Evolutionary conservation across 2,329 filamentous ascomycete species (phyloP), one percentile per base, ranked within the genome.

Genomic region (Cadophora sp.): DNA sequence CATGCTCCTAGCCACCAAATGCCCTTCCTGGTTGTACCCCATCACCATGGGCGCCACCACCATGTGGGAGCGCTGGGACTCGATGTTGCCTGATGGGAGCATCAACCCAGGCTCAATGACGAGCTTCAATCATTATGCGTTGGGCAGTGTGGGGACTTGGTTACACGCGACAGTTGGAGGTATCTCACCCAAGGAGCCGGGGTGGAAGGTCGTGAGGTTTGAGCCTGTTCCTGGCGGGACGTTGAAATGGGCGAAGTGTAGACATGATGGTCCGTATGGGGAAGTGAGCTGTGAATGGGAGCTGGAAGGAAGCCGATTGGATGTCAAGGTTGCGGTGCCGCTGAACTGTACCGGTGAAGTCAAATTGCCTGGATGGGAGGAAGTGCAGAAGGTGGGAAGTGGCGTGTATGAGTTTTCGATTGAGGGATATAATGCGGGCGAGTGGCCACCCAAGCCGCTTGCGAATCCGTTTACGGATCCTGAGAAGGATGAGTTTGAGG

Each of bases 1-100:
- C 9, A 81, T 82, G 78, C 71, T 82, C 2, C 70, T 79, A 1
- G 76, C 80, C 60, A 77, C 76, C 4, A 66, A 73, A 14, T 79
- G 77, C 43, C 80, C 80, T 0, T 77, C 63, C 14, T 76, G 74
- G 73, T 40, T 76, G 4, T 76, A 75, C 53, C 69, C 74, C 4
- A 70, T 76, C 22, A 73, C 72, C 1, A 76, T 76, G 73, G 74
- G 74, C 16, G 73, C 73, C 6, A 76, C 74, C 2, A 76, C 73
- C 1, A 46, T 59, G 46, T 61, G 67, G 74, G 74, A 76, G 51
- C 46, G 74, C 12, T 76, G 74, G 73, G 74, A 76, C 55, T 74
- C 73, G 19, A 73, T 76, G 72, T 59, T 76, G 2, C 73, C 74
- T 0, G 67, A 75, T 55, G 73, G 74, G 0, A 50, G 34, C 5